Evolutionary conservation across 2,329 filamentous ascomycete genomes (phyloP).

Genomic region (Alternaria triticimaculans): DNA sequence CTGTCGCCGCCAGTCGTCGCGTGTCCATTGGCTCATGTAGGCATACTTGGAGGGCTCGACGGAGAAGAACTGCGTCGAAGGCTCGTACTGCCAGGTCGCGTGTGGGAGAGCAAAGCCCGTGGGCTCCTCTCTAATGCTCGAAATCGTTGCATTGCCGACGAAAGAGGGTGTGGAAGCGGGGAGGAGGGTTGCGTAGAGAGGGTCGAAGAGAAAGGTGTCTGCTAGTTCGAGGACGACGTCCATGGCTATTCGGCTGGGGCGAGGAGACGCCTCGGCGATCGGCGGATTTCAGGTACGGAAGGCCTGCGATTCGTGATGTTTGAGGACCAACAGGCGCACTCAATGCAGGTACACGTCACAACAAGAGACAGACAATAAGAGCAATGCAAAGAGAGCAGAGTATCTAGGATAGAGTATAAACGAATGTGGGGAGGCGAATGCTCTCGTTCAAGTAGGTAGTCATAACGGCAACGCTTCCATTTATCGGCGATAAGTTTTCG

Average conservation of each 20-base stretch:
- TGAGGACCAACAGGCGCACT: background rate
- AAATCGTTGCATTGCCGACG: slow-evolving; percentile 64
- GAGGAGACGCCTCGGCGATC: slow-evolving; percentile 13
- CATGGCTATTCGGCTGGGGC: slow-evolving; percentile 61
- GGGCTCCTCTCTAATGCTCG: slow-evolving; percentile 53
- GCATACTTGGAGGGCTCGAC: slow-evolving; percentile 76
- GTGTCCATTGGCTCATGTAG: slow-evolving; percentile 76
- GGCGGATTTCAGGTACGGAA: slow-evolving; percentile 25
- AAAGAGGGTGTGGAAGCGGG: slow-evolving; percentile 61
- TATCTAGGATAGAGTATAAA: slow-evolving; percentile 3
- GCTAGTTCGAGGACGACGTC: slow-evolving; percentile 87
- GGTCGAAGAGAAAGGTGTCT: slow-evolving; percentile 84
- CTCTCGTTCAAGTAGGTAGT: slow-evolving; percentile 9
- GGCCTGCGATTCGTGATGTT: slow-evolving; percentile 27
- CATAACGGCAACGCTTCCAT: slow-evolving; percentile 7
- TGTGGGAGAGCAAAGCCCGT: slow-evolving; percentile 30
- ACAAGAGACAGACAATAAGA: background rate
- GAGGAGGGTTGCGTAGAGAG: slow-evolving; percentile 74
- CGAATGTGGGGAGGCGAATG: slow-evolving; percentile 9
- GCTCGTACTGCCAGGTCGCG: slow-evolving; percentile 70
- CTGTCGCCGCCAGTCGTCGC: slow-evolving; percentile 81
- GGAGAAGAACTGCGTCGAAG: slow-evolving; percentile 72
- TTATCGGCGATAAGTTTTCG: slow-evolving; percentile 20
- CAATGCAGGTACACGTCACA: slow-evolving; percentile 1
- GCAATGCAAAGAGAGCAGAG: background rate